These are phyloP conservation scores for Grigorovia transvaalensis DNA, from an alignment of 805 yeast species.

Conservation along the genomic window DNA sequence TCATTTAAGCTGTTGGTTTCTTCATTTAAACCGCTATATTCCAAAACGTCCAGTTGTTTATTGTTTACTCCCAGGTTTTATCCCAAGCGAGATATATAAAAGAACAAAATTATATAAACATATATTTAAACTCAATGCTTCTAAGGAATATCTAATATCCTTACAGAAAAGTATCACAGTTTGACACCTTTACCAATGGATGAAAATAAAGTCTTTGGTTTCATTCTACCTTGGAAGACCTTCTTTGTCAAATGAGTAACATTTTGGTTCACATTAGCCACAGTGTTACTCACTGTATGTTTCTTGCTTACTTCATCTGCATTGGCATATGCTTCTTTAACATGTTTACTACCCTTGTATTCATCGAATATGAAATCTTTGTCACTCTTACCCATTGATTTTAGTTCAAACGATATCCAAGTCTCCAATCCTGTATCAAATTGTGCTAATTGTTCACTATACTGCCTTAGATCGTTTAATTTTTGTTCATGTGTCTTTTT, in stretches of 20 bases:
- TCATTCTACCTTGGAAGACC: slow-evolving; percentile 41
- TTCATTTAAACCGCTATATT: too few species aligned
- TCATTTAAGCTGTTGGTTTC: too few species aligned
- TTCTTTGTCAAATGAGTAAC: slow-evolving; percentile 43
- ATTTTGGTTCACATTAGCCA: slow-evolving; percentile 34
- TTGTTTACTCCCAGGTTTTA: too few species aligned
- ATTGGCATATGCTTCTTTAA: slow-evolving; percentile 54
- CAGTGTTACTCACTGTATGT: slow-evolving; percentile 33
- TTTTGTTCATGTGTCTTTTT: slow-evolving; percentile 12
- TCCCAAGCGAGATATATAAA: neutral
- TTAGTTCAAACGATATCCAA: slow-evolving; percentile 37
- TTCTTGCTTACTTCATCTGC: slow-evolving; percentile 36
- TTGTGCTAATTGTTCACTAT: slow-evolving; percentile 32
- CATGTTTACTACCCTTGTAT: slow-evolving; percentile 39
- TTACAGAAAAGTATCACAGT: neutral
- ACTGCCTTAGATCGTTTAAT: slow-evolving; percentile 14
- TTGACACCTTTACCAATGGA: slow-evolving; percentile 34
- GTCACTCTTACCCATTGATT: slow-evolving; percentile 22
- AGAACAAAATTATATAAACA: neutral
- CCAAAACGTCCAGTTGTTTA: too few species aligned
- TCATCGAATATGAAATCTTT: slow-evolving; percentile 27
- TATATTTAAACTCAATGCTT: too few species aligned
- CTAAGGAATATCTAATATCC: neutral
- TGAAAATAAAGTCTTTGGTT: slow-evolving; percentile 41
- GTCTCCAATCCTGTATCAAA: slow-evolving; percentile 48